Percentiles rank a stretch among this genome's conserved stretches.
phyloP scores from a whole-genome alignment of 2,329 filamentous ascomycete genomes.

The Trichoderma sp. region DNA sequence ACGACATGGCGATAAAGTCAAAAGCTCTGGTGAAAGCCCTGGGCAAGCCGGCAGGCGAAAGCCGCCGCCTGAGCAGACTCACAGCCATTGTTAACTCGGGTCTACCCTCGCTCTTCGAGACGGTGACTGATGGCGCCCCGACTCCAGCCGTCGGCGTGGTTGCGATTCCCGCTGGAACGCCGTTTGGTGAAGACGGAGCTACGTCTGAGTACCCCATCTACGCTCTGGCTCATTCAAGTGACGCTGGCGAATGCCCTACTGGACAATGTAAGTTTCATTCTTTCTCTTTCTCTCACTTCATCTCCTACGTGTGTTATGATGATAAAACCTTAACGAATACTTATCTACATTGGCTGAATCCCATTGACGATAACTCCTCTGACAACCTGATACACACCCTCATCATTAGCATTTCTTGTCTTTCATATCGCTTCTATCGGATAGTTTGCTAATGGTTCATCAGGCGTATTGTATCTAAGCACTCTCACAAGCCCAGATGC shows the following conservation, averaged over 20 bases:
- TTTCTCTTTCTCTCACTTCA: constrained; percentile 20
- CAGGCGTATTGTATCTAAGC: constrained; percentile 41
- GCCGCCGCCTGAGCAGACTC: constrained; percentile 54
- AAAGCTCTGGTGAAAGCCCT: constrained; percentile 52
- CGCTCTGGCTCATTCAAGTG: constrained; percentile 76
- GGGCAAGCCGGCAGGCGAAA: constrained; percentile 33
- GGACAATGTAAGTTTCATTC: constrained; percentile 78
- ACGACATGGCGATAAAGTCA: constrained; percentile 58
- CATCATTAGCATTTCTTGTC: constrained; percentile 5
- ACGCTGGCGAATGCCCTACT: constrained; percentile 86
- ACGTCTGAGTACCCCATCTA: constrained; percentile 52
- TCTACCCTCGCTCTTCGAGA: constrained; percentile 67
- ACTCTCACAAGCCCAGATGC: constrained; percentile 41
- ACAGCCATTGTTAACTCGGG: constrained; percentile 70
- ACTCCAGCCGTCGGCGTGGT: constrained; percentile 72
- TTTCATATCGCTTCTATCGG: neutral
- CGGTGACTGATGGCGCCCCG: constrained; percentile 72
- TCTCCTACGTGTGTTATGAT: constrained; percentile 67
- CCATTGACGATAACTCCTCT: constrained; percentile 85
- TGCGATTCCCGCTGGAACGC: constrained; percentile 59
- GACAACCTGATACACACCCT: constrained; percentile 76
- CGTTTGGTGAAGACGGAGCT: constrained; percentile 38
- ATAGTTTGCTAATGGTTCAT: constrained; percentile 24
- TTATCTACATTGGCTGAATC: constrained; percentile 99
- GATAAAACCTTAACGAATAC: constrained; percentile 76